Conservation (phyloP, 1,284 basidiomycete genomes). For the Anthracocystis setariae region DNA sequence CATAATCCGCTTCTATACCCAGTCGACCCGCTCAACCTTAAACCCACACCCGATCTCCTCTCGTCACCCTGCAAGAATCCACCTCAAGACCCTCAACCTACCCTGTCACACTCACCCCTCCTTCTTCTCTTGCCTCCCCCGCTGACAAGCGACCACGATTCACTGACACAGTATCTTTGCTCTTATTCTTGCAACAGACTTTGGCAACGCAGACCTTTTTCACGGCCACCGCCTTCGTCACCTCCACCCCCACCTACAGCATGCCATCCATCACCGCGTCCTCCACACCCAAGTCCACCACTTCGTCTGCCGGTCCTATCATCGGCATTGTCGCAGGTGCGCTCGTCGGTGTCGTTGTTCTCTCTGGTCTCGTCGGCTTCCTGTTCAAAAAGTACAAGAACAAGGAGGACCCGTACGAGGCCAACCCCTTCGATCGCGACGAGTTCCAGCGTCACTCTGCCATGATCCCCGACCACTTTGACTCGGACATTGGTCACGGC, state of each 20-base stretch:
- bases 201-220: slow-evolving; percentile 22
- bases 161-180: slow-evolving; percentile 10
- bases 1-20: background rate
- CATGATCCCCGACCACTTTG: slow-evolving; percentile 66
- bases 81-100: slow-evolving; percentile 3
- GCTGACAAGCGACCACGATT: background rate
- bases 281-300: slow-evolving; percentile 29
- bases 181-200: slow-evolving; percentile 12
- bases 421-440: slow-evolving; percentile 66
- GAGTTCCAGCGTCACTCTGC: slow-evolving; percentile 64
- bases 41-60: background rate
- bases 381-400: slow-evolving; percentile 63
- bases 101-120: slow-evolving; percentile 28
- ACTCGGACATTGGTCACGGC: slow-evolving; percentile 55
- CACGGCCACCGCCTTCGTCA: slow-evolving; percentile 48
- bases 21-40: background rate
- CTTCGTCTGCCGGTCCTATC: slow-evolving; percentile 60
- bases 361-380: slow-evolving; percentile 65
- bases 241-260: slow-evolving; percentile 32
- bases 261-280: slow-evolving; percentile 22
- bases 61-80: slow-evolving; percentile 11
- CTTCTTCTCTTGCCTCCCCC: slow-evolving; percentile 11
- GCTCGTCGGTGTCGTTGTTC: slow-evolving; percentile 64
- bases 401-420: slow-evolving; percentile 64
- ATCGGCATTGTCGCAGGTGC: slow-evolving; percentile 68